Conservation (phyloP, 176 grass and related monocot genomes). For the Juncus inflexus region DNA sequence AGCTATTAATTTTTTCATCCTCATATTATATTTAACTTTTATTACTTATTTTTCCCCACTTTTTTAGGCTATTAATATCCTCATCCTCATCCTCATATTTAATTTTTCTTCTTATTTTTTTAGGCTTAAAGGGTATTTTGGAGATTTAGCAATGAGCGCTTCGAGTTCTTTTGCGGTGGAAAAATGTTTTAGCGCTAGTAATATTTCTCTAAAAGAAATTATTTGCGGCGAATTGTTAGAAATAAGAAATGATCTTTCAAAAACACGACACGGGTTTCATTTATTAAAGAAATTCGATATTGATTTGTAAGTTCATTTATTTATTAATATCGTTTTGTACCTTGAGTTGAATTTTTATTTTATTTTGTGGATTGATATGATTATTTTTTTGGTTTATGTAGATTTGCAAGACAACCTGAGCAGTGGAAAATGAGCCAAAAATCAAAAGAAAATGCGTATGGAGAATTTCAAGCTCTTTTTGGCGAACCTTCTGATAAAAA, state of each 20-base stretch:
- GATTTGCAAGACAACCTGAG: slow-evolving; percentile 77
- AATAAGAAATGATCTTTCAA: slow-evolving; percentile 58
- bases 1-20: background rate
- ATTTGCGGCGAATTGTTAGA: slow-evolving; percentile 59
- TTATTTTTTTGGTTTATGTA: slow-evolving; percentile 21
- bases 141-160: slow-evolving; percentile 72
- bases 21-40: background rate
- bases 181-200: slow-evolving; percentile 85
- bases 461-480: slow-evolving; percentile 61
- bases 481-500: slow-evolving; percentile 42
- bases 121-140: slow-evolving; percentile 72
- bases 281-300: slow-evolving; percentile 92
- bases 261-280: slow-evolving; percentile 75
- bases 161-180: slow-evolving; percentile 83
- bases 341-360: background rate
- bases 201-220: slow-evolving; percentile 69
- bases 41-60: background rate
- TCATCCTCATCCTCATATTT: background rate
- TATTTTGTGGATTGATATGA: background rate
- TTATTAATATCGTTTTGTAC: background rate
- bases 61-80: no score
- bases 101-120: slow-evolving; percentile 11
- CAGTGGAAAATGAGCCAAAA: slow-evolving; percentile 70
- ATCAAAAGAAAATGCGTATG: slow-evolving; percentile 74
- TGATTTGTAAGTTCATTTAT: slow-evolving; percentile 45